phyloP scores from a whole-genome alignment of 345 rosid genomes.

The Schrenkiella parvula region DNA sequence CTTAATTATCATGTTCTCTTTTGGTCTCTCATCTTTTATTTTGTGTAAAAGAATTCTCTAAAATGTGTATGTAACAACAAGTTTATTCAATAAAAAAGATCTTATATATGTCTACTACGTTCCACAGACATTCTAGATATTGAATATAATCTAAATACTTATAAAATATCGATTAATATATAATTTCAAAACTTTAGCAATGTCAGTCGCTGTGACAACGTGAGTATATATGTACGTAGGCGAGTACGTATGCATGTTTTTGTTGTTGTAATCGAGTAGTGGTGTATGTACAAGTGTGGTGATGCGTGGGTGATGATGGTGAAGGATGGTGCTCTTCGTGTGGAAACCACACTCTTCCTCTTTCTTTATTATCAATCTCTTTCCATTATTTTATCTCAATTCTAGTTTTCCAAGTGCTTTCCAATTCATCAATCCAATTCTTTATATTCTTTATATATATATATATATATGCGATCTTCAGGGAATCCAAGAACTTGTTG shows the following conservation, averaged over 20 bases:
- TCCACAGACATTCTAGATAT: not conserved
- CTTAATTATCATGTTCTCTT: too few relatives aligned
- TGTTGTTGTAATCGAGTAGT: slow-evolving; percentile 13
- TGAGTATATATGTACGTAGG: slow-evolving; percentile 7
- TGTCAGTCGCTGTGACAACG: not conserved
- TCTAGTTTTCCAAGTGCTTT: slow-evolving; percentile 21
- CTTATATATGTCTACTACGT: not conserved
- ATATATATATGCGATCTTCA: slow-evolving; percentile 13
- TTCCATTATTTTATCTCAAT: slow-evolving; percentile 19
- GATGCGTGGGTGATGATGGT: slow-evolving; percentile 31
- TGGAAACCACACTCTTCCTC: slow-evolving; percentile 39
- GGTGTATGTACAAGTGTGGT: slow-evolving; percentile 26
- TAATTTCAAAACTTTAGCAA: not conserved
- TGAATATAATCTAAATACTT: not conserved
- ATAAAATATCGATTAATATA: not conserved
- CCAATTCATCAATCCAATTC: slow-evolving; percentile 36
- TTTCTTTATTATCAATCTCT: slow-evolving; percentile 29
- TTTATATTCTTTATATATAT: too few relatives aligned
- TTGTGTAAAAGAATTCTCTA: too few relatives aligned
- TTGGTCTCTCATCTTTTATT: too few relatives aligned
- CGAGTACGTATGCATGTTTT: slow-evolving; percentile 29
- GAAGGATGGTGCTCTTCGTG: slow-evolving; percentile 36
- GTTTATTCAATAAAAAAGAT: not conserved
- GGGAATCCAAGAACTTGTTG: not conserved
- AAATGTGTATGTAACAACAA: too few relatives aligned